phyloP scores from a whole-genome alignment of 352 stramenopile species.

The Blastocystis sp. region DNA sequence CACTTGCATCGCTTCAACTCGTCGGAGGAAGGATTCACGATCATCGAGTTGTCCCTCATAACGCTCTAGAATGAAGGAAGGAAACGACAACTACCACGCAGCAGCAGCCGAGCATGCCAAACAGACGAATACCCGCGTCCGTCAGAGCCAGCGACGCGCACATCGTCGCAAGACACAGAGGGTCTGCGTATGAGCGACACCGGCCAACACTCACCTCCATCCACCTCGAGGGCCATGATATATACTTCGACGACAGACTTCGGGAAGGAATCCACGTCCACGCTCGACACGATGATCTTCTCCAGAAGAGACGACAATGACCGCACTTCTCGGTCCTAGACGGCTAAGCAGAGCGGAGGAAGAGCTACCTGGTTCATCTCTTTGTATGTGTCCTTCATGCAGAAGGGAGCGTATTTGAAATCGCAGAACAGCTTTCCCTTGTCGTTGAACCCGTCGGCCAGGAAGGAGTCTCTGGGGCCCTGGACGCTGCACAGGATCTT shows the following conservation, averaged over 20 bases:
- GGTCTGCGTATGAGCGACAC: slow-evolving; percentile 1
- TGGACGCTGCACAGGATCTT: slow-evolving; percentile 70
- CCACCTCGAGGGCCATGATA: slow-evolving; percentile 48
- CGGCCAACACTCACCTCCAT: slow-evolving; percentile 14
- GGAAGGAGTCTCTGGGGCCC: slow-evolving; percentile 56
- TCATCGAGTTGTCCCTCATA: slow-evolving; percentile 53
- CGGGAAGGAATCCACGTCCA: slow-evolving; percentile 69
- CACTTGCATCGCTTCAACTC: slow-evolving; percentile 34
- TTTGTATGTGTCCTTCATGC: slow-evolving; percentile 17
- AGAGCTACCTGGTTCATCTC: neutral
- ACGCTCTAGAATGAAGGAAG: slow-evolving; percentile 9
- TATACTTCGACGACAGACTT: slow-evolving; percentile 71
- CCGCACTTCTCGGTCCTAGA: slow-evolving; percentile 40
- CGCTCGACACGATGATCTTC: slow-evolving; percentile 28
- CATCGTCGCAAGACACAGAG: slow-evolving; percentile 56
- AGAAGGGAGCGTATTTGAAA: slow-evolving; percentile 74
- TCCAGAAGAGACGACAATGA: slow-evolving; percentile 53
- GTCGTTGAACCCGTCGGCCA: slow-evolving; percentile 20
- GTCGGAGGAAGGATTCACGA: slow-evolving; percentile 27
- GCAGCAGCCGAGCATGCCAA: slow-evolving; percentile 60
- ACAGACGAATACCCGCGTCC: slow-evolving; percentile 52
- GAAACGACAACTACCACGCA: slow-evolving; percentile 26
- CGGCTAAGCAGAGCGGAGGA: neutral
- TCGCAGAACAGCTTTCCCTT: slow-evolving; percentile 67
- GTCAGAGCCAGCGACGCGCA: slow-evolving; percentile 51